phyloP scores from a whole-genome alignment of 192 early-diverging fungal genomes.

The Phycomyces nitens region DNA sequence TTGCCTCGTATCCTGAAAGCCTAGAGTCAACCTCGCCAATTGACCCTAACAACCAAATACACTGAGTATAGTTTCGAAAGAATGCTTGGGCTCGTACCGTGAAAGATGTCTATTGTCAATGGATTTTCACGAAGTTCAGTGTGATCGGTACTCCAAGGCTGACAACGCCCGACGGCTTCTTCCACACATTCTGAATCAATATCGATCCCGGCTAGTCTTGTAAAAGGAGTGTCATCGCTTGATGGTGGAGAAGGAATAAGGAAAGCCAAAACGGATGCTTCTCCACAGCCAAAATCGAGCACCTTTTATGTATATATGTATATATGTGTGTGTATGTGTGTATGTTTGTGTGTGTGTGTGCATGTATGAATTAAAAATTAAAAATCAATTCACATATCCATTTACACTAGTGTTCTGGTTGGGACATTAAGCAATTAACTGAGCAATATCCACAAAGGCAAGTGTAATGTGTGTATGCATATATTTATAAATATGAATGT shows the following conservation, averaged over 20 bases:
- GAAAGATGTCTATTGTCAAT: conserved; percentile 62
- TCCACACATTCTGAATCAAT: conserved; percentile 44
- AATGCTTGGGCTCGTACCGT: conserved; percentile 43
- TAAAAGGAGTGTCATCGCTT: conserved; percentile 51
- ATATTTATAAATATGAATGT: background rate
- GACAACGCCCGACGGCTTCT: conserved; percentile 44
- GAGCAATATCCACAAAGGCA: too few relatives aligned
- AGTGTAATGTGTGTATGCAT: too few relatives aligned
- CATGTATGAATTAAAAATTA: too few relatives aligned
- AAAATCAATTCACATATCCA: too few relatives aligned
- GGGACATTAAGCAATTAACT: background rate
- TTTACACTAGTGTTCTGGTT: background rate
- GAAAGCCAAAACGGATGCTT: conserved; percentile 67
- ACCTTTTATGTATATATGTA: conserved; percentile 39
- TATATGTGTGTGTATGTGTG: too few relatives aligned
- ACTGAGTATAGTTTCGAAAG: background rate
- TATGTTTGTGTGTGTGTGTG: too few relatives aligned
- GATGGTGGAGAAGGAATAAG: conserved; percentile 43
- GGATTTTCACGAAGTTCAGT: conserved; percentile 55
- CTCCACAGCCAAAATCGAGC: conserved; percentile 88
- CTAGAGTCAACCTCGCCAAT: conserved; percentile 47
- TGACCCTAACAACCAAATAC: conserved; percentile 38
- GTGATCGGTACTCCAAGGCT: conserved; percentile 58
- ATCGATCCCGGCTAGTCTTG: conserved; percentile 69
- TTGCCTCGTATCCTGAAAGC: conserved; percentile 61